Conservation (phyloP, 305 asterid species). For the Fraxinus latifolia region DNA sequence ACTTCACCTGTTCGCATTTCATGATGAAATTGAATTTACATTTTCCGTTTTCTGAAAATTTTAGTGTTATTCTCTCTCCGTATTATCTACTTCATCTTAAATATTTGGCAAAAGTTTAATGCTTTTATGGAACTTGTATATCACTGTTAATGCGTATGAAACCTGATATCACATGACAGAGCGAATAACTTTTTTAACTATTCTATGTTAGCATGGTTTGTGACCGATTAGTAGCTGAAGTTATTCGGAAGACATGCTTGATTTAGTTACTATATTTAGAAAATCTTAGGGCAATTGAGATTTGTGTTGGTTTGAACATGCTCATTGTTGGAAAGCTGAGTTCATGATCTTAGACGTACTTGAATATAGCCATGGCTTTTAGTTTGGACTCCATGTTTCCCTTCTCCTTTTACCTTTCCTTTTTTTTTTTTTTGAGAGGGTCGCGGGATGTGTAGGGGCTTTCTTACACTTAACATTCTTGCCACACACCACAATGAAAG, state of each 20-base stretch:
- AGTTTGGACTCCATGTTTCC: not conserved
- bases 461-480: not conserved
- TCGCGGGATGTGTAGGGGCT: not conserved
- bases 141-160: not conserved
- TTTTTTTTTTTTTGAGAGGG: not conserved
- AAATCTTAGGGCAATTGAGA: not conserved
- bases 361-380: not conserved
- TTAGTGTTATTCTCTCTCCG: not conserved
- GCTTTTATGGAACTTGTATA: not conserved
- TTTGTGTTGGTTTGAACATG: not conserved
- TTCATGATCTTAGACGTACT: not conserved
- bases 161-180: not conserved
- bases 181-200: not conserved
- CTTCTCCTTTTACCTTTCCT: too few species aligned
- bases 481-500: not conserved
- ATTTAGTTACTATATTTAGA: not conserved
- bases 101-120: not conserved
- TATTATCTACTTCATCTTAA: not conserved
- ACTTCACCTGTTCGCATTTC: constrained; percentile 2
- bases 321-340: not conserved
- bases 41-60: not conserved
- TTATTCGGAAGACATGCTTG: not conserved
- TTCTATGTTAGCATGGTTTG: not conserved
- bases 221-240: not conserved
- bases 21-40: not conserved